Conservation (phyloP, 2,329 filamentous ascomycete genomes). For the Sphaerulina musiva region DNA sequence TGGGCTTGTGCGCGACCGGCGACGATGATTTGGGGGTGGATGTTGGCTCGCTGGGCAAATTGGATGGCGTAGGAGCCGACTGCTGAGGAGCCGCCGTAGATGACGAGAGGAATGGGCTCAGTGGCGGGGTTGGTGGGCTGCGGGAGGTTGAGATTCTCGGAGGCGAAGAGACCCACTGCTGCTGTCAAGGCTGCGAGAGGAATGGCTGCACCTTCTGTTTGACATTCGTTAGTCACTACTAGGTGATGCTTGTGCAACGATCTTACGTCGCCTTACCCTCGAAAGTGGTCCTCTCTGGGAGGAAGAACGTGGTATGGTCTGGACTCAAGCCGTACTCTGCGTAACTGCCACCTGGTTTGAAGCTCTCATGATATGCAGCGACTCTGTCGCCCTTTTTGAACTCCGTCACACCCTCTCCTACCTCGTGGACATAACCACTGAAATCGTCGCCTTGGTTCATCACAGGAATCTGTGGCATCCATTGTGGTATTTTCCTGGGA, state of each 20-base stretch:
- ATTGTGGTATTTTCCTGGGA: conserved; percentile 20
- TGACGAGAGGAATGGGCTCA: conserved; percentile 33
- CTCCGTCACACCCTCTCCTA: conserved; percentile 51
- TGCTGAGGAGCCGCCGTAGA: conserved; percentile 49
- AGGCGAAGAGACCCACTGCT: conserved; percentile 39
- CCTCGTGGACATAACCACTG: conserved; percentile 45
- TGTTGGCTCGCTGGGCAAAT: conserved; percentile 46
- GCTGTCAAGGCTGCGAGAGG: conserved; percentile 44
- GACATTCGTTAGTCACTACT: neutral
- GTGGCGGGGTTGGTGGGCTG: conserved; percentile 36
- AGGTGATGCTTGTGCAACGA: neutral
- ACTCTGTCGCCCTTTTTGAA: conserved; percentile 56
- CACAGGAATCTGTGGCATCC: conserved; percentile 13
- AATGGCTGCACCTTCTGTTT: conserved; percentile 39
- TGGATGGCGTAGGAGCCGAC: conserved; percentile 56
- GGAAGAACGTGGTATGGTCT: conserved; percentile 52
- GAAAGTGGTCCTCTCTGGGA: conserved; percentile 46
- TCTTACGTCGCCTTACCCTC: conserved; percentile 38
- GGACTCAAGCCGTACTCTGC: conserved; percentile 56
- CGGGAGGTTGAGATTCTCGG: conserved; percentile 36
- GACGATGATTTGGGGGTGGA: conserved; percentile 57
- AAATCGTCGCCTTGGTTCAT: conserved; percentile 34
- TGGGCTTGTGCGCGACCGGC: conserved; percentile 50
- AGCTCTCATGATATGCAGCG: conserved; percentile 51
- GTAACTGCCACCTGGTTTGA: conserved; percentile 47